Evolutionary conservation across 352 stramenopile genomes (phyloP), one percentile per base, ranked within the genome.

Genomic region (Aphanomyces cochlioides): DNA sequence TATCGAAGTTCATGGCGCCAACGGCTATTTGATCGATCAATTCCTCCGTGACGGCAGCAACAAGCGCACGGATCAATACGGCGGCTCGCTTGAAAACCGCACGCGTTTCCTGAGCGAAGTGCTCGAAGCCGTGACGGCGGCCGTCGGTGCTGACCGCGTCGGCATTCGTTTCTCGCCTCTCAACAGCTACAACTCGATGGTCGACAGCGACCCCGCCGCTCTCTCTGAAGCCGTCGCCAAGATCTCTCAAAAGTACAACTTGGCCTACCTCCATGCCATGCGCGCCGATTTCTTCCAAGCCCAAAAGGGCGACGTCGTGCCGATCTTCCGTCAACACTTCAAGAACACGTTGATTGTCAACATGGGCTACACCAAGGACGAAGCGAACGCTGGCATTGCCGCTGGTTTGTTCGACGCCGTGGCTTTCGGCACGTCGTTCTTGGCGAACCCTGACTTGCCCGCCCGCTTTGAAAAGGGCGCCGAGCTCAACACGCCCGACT

Each of bases 11-110:
- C 93, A 98, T 74, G 72, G 28, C 7, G 92, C 87, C 7, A 96
- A 98, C 63, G 93, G 92, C 1, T 98, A 98, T 59, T 72, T 98
- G 47, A 75, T 98, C 47, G 90, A 98, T 74, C 82, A 97, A 73
- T 97, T 97, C 73, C 72, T 98, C 12, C 80, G 93, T 67, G 78
- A 73, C 15, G 66, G 38, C 19, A 81, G 83, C 66, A 98, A 98
- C 80, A 75, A 86, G 34, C 85, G 89, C 59, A 91, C 81, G 3
- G 77, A 96, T 78, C 73, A 82, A 56, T 98, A 96, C 72, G 90
- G 88, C 39, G 90, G 90, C 48, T 90, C 75, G 43, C 73, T 90
- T 39, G 87, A 96, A 72, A 96, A 96, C 72, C 87, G 92, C 56
- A 76, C 79, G 47, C 79, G 84, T 4, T 85, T 97, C 56, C 69